Conservation (phyloP, 768 basidiomycete genomes). For the Kwoniella botswanensis region DNA sequence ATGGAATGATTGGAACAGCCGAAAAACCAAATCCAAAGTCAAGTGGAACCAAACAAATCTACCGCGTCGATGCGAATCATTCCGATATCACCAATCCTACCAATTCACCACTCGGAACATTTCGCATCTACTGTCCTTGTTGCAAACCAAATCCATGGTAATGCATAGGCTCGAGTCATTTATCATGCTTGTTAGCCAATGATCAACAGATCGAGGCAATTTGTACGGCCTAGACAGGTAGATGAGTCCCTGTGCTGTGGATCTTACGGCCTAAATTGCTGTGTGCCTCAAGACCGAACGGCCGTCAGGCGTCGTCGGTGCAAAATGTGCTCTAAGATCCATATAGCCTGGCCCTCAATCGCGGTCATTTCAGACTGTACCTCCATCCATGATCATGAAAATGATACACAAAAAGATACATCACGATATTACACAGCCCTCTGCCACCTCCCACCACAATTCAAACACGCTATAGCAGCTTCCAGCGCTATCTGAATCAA, state of each 20-base stretch:
- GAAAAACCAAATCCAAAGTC: neutral
- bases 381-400: neutral
- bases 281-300: too few species aligned
- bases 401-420: neutral
- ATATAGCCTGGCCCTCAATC: too few species aligned
- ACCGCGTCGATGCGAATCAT: neutral
- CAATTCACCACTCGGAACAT: neutral
- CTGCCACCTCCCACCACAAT: conserved; percentile 53
- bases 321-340: too few species aligned
- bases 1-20: too few species aligned
- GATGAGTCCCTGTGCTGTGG: neutral
- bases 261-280: too few species aligned
- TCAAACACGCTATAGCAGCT: conserved; percentile 35
- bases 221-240: neutral
- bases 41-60: conserved; percentile 1
- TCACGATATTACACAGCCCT: conserved; percentile 28
- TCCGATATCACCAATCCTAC: neutral
- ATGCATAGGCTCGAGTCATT: neutral
- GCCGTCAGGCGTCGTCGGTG: too few species aligned
- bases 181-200: neutral
- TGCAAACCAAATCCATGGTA: neutral
- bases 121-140: neutral
- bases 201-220: neutral
- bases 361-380: too few species aligned
- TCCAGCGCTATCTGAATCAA: conserved; percentile 36